Base-by-base conservation (phyloP, 2,329 filamentous ascomycete species). In the Dothiorella sarmentorum region DNA sequence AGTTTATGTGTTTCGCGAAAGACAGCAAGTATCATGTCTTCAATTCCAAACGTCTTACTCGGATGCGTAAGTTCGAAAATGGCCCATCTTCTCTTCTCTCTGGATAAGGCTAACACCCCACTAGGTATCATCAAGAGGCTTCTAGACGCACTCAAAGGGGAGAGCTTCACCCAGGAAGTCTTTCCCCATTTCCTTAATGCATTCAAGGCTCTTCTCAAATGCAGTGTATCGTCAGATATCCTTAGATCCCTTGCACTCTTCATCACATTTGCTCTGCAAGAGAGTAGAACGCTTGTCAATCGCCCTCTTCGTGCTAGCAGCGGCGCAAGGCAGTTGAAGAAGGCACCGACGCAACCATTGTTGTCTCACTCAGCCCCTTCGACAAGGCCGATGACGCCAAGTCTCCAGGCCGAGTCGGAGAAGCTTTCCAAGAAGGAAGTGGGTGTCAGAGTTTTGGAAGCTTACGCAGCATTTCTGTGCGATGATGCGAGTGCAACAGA, bases 1-100 rank as follows among this genome's bases (percentile, higher is more conserved):
- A 99, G 69, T 97, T 97, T 67, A 80, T 88, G 61, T 88, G 87
- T 0, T 97, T 99, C 75, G 88, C 90, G 1, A 84, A 88, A n/a
- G 87, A 87, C 67, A 97, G 93, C 80, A 92, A 94, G 69, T 88
- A 95, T 68, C 90, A 91, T 69, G 87, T 90, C 61, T 97, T 97
- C 75, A 99, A 99, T 71, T 86, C 89, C 55, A 88, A 90, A 68
- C 85, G 94, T 45, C 77, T 99, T 61, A 85, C 89, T 61, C 84
- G 92, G 65, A 99, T 99, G 89, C 85, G 93, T 92, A 83, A 80
- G 89, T 74, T 44, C 45, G 55, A 13, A 33, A 11, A n/a, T n/a
- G n/a, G n/a, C n/a, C n/a, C 31, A 22, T 6, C 17, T 7, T n/a
- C 15, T 18, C 55, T 45, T 4, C 35, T 9, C 9, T 43, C n/a